Conservation (phyloP, 2,329 filamentous ascomycete genomes). For the Fusarium sp. region DNA sequence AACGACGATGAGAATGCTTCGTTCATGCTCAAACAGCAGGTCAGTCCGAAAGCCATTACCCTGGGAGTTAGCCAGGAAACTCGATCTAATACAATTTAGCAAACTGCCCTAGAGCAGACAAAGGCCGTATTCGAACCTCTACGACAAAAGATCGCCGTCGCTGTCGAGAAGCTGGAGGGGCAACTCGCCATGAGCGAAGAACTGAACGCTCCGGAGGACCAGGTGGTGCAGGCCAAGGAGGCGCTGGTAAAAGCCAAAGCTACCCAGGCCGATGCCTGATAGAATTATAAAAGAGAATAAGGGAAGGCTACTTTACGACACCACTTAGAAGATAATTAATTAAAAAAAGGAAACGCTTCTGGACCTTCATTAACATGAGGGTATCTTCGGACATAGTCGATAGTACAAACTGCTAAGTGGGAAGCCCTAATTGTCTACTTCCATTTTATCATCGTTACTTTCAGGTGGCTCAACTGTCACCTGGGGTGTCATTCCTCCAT, state of each 20-base stretch:
- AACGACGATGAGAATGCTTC: constrained; percentile 77
- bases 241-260: constrained; percentile 63
- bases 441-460: constrained; percentile 71
- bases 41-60: constrained; percentile 54
- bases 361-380: constrained; percentile 37
- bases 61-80: background rate
- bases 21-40: constrained; percentile 88
- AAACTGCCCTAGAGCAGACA: constrained; percentile 86
- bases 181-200: constrained; percentile 75
- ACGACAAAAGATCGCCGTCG: constrained; percentile 75
- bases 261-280: constrained; percentile 24
- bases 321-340: constrained; percentile 24
- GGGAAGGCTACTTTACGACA: constrained; percentile 28
- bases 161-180: constrained; percentile 79
- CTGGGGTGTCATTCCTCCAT: constrained; percentile 57
- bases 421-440: constrained; percentile 62
- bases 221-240: constrained; percentile 67
- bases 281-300: background rate
- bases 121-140: constrained; percentile 82
- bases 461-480: constrained; percentile 64
- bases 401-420: background rate
- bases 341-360: constrained; percentile 10
- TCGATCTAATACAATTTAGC: constrained; percentile 59
- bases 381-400: constrained; percentile 41
- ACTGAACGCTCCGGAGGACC: constrained; percentile 58